A percentile compares a stretch with the other conserved stretches of the same genome.
Conservation (phyloP, 768 basidiomycete genomes). For the Tricholoma bakamatsutake region DNA sequence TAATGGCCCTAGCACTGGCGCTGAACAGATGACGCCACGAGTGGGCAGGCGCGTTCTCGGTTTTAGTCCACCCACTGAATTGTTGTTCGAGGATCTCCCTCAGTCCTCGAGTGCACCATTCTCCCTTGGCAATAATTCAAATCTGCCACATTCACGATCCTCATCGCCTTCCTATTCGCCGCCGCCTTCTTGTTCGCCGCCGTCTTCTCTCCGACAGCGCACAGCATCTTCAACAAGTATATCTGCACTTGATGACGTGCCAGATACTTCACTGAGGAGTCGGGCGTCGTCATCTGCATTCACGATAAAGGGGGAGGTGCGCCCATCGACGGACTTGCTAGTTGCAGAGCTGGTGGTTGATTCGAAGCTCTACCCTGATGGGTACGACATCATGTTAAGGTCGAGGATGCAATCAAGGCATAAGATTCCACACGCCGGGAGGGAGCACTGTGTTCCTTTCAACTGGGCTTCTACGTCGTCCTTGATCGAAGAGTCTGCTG, state of each 20-base stretch:
- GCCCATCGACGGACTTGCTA: slow-evolving; percentile 60
- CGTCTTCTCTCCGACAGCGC: slow-evolving; percentile 23
- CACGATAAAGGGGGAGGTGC: slow-evolving; percentile 55
- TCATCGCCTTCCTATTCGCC: slow-evolving; percentile 17
- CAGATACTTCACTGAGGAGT: slow-evolving; percentile 20
- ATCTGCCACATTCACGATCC: slow-evolving; percentile 1
- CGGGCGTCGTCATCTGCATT: slow-evolving; percentile 53
- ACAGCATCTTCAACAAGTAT: slow-evolving; percentile 25
- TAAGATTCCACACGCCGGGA: slow-evolving; percentile 18
- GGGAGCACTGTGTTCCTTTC: slow-evolving; percentile 28
- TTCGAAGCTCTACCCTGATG: slow-evolving; percentile 71
- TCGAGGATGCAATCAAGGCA: slow-evolving; percentile 36
- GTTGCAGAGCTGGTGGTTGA: slow-evolving; percentile 79
- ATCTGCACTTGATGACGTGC: slow-evolving; percentile 10
- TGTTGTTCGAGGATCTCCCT: neutral
- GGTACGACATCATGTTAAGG: slow-evolving; percentile 52
- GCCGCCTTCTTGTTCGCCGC: slow-evolving; percentile 16
- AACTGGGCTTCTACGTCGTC: slow-evolving; percentile 3
- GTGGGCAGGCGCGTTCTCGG: slow-evolving; percentile 33
- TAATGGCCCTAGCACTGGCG: slow-evolving; percentile 6
- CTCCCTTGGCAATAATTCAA: neutral
- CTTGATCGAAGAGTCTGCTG: slow-evolving; percentile 8
- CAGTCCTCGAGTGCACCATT: slow-evolving; percentile 1
- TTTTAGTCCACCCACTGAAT: slow-evolving; percentile 14
- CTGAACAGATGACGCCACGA: slow-evolving; percentile 34